These are phyloP conservation scores for Salix koriyanagi DNA, from an alignment of 345 rosid species.

Conservation along the genomic window DNA sequence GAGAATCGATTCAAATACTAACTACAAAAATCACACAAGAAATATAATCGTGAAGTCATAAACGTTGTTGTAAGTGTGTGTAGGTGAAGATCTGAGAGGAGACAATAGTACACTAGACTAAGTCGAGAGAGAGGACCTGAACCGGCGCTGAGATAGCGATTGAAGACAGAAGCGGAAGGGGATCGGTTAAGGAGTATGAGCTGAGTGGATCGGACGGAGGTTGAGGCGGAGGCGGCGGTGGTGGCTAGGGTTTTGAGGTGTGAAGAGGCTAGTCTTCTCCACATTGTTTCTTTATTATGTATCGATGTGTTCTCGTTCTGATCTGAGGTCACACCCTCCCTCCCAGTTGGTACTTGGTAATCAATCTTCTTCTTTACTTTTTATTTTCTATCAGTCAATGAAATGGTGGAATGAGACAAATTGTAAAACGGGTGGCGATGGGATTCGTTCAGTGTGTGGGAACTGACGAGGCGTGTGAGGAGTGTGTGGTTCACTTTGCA, in stretches of 20 bases:
- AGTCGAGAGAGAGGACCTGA: constrained; percentile 37
- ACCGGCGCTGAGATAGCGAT: constrained; percentile 43
- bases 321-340: constrained; percentile 41
- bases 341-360: too few species aligned
- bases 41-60: not conserved
- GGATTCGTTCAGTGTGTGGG: not conserved
- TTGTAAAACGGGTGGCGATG: not conserved
- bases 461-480: not conserved
- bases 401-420: not conserved
- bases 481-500: not conserved
- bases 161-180: constrained; percentile 26
- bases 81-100: not conserved
- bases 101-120: not conserved
- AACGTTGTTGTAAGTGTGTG: not conserved
- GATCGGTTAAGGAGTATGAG: constrained; percentile 24
- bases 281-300: constrained; percentile 41
- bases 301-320: constrained; percentile 12
- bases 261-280: constrained; percentile 66
- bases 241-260: constrained; percentile 69
- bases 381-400: too few species aligned
- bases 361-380: too few species aligned
- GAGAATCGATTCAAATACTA: not conserved
- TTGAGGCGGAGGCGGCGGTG: constrained; percentile 18
- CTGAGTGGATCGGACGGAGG: constrained; percentile 15
- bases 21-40: not conserved